Evolutionary conservation across 306 rosid genomes (phyloP).

Genomic region (Vigna hirtella): DNA sequence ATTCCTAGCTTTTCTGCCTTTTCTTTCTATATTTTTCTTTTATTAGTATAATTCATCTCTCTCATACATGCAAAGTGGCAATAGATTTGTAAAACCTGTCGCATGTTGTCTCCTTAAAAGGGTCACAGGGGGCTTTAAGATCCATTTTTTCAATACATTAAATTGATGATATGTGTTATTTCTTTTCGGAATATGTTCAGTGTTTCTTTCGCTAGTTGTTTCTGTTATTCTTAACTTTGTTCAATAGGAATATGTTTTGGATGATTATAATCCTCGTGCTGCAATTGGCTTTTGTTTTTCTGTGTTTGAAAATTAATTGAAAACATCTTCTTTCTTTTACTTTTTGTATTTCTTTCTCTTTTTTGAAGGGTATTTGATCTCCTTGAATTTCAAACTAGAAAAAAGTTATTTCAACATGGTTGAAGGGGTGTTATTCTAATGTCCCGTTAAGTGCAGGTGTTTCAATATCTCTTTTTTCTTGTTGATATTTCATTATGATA

Average conservation of each 20-base stretch:
- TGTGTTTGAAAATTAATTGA: constrained; percentile 25
- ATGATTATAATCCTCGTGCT: background rate
- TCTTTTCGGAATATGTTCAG: constrained; percentile 8
- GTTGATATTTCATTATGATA: background rate
- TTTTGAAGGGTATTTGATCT: constrained; percentile 44
- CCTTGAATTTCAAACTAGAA: constrained; percentile 42
- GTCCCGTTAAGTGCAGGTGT: constrained; percentile 41
- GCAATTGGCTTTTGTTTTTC: constrained; percentile 28
- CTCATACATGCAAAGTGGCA: background rate
- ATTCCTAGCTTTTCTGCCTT: too few relatives aligned
- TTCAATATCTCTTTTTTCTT: background rate
- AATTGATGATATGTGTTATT: background rate
- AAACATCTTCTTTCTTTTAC: background rate
- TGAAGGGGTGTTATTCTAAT: constrained; percentile 43
- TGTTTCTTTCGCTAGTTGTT: constrained; percentile 25
- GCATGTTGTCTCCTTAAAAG: constrained; percentile 45
- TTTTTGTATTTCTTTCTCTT: constrained; percentile 9
- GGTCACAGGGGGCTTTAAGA: constrained; percentile 47
- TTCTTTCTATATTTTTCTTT: background rate
- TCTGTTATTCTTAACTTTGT: constrained; percentile 11
- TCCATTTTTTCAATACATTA: constrained; percentile 16
- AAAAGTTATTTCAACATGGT: constrained; percentile 51
- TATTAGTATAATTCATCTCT: background rate
- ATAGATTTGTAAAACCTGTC: constrained; percentile 33
- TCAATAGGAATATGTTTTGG: background rate